A percentile compares a stretch with the other conserved stretches of the same genome.
Conservation (phyloP, 2,329 filamentous ascomycete genomes). For the Trichothecium roseum region DNA sequence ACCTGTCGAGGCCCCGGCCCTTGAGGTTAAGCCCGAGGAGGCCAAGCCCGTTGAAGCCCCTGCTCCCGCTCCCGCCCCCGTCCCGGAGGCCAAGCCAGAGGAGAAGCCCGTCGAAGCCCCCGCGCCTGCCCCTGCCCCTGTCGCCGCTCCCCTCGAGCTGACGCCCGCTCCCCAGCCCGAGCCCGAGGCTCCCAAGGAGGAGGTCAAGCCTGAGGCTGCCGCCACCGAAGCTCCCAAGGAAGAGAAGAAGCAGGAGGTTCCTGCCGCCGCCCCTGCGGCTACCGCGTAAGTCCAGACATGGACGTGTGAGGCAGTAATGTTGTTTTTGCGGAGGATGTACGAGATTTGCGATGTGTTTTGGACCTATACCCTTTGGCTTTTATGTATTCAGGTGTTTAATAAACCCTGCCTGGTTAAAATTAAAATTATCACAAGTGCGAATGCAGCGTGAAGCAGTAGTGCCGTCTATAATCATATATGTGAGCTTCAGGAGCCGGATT, state of each 20-base stretch:
- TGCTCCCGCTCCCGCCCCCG: slow-evolving; percentile 14
- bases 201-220: slow-evolving; percentile 5
- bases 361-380: slow-evolving; percentile 1
- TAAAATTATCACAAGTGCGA: no score
- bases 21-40: slow-evolving; percentile 6
- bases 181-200: slow-evolving; percentile 9
- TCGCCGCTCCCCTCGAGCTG: slow-evolving; percentile 8
- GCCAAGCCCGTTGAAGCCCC: slow-evolving; percentile 12
- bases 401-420: background rate
- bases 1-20: no score
- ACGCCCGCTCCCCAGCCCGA: slow-evolving; percentile 9
- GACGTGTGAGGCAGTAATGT: slow-evolving; percentile 2
- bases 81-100: slow-evolving; percentile 25
- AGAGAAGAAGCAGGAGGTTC: slow-evolving; percentile 4
- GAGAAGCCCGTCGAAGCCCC: slow-evolving; percentile 11
- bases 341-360: background rate
- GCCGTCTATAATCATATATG: no score
- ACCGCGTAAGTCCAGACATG: slow-evolving; percentile 9
- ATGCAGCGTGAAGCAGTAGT: no score
- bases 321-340: background rate
- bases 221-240: slow-evolving; percentile 13
- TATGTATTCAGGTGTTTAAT: background rate
- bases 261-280: slow-evolving; percentile 13
- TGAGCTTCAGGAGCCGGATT: no score
- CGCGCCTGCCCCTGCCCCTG: slow-evolving; percentile 14